These are phyloP conservation scores for Arachis stenosperma DNA, from an alignment of 306 rosid species.

Conservation along the genomic window DNA sequence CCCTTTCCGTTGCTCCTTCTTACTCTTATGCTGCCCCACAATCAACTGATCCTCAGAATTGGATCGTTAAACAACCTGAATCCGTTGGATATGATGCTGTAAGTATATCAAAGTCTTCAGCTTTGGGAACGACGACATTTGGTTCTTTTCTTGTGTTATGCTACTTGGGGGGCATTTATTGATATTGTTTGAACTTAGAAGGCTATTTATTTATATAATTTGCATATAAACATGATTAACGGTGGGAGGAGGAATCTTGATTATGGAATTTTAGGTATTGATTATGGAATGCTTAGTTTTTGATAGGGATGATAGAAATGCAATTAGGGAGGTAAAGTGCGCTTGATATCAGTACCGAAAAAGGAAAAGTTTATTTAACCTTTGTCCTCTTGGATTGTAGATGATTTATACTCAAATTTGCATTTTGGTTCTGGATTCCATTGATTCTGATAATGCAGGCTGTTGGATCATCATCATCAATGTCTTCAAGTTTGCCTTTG, in stretches of 20 bases:
- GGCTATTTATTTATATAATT: not conserved
- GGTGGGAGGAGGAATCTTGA: not conserved
- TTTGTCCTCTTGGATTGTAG: conserved; percentile 2
- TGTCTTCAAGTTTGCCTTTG: conserved; percentile 46
- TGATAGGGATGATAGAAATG: conserved; percentile 3
- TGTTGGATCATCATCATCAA: conserved; percentile 38
- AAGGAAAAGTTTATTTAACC: conserved; percentile 4
- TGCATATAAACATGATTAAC: not conserved
- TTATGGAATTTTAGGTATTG: not conserved
- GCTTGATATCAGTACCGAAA: not conserved
- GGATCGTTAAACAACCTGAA: conserved; percentile 22
- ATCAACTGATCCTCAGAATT: conserved; percentile 19
- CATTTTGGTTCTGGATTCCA: conserved; percentile 10
- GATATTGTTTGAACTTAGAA: not conserved
- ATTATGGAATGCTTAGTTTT: not conserved
- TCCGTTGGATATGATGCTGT: conserved; percentile 17
- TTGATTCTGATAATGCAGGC: conserved; percentile 49
- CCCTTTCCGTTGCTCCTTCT: not conserved
- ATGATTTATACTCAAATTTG: conserved; percentile 13
- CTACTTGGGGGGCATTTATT: conserved; percentile 16
- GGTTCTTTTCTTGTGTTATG: not conserved
- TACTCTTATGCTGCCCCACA: not conserved
- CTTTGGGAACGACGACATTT: not conserved
- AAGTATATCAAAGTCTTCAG: not conserved
- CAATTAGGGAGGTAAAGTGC: conserved; percentile 16